Conservation (phyloP, 371 early-diverging fungal genomes). For the Thermomucor indicae-seudaticae region DNA sequence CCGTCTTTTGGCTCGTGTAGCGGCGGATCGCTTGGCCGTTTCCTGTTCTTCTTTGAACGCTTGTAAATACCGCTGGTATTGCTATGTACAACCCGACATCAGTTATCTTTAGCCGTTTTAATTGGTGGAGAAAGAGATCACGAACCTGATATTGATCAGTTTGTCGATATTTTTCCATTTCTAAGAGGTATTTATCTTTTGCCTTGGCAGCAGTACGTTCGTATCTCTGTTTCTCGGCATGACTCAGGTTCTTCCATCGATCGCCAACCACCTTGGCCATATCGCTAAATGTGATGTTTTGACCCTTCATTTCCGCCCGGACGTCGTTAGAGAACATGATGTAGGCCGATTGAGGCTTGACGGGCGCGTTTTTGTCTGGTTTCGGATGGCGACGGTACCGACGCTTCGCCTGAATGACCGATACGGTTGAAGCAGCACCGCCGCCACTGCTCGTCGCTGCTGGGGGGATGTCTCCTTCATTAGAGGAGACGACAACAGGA, state of each 20-base stretch:
- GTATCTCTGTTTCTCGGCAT: slow-evolving; percentile 24
- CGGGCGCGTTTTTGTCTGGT: slow-evolving; percentile 48
- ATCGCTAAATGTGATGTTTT: slow-evolving; percentile 42
- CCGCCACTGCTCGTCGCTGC: too few relatives aligned
- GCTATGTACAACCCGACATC: background rate
- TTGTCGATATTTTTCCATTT: slow-evolving; percentile 27
- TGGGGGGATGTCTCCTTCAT: slow-evolving; percentile 3
- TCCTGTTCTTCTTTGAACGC: slow-evolving; percentile 44
- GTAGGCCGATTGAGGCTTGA: slow-evolving; percentile 54
- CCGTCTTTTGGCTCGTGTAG: slow-evolving; percentile 18
- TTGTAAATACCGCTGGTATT: slow-evolving; percentile 39
- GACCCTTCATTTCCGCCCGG: slow-evolving; percentile 31
- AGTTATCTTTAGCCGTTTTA: background rate
- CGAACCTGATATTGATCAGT: slow-evolving; percentile 30
- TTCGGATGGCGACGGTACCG: slow-evolving; percentile 53
- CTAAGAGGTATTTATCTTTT: slow-evolving; percentile 35
- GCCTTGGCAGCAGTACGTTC: slow-evolving; percentile 36
- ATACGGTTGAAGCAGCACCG: too few relatives aligned
- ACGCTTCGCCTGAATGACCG: slow-evolving; percentile 19
- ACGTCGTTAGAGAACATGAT: slow-evolving; percentile 50
- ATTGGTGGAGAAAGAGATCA: background rate
- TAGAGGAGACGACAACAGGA: too few relatives aligned
- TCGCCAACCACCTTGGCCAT: slow-evolving; percentile 50
- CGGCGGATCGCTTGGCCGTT: slow-evolving; percentile 18
- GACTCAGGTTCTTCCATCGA: slow-evolving; percentile 37